Evolutionary conservation across 495 filamentous ascomycete genomes (phyloP).

Genomic region (Xylaria cubensis): DNA sequence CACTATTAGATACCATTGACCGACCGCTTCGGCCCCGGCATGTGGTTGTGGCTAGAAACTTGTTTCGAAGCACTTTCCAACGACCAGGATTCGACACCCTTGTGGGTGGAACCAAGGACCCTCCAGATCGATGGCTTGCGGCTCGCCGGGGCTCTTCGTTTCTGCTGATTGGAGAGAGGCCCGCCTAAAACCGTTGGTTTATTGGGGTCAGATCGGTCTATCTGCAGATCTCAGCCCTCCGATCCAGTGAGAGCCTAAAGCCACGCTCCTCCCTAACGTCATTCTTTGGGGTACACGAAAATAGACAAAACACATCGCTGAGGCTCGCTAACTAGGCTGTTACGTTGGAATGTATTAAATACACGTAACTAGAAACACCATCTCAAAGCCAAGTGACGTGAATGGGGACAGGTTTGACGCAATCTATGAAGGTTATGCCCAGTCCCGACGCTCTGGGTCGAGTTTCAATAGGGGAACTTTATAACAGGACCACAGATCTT

Average conservation of each 20-base stretch:
- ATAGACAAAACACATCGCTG: neutral
- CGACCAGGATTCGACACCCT: conserved; percentile 21
- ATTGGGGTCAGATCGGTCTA: conserved; percentile 3
- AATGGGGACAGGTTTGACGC: neutral
- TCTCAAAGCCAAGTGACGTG: neutral
- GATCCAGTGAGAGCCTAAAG: neutral
- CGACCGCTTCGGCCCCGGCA: neutral
- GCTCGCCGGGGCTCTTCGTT: conserved; percentile 11
- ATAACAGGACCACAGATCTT: neutral
- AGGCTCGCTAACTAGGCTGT: neutral
- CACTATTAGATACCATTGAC: neutral
- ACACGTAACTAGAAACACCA: neutral
- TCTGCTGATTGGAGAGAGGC: conserved; percentile 11
- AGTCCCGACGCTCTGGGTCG: neutral
- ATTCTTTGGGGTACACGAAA: conserved; percentile 17
- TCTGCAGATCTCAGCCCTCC: conserved; percentile 4
- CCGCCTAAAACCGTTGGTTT: conserved; percentile 16
- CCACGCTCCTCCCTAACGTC: conserved; percentile 22
- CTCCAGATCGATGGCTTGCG: conserved; percentile 28
- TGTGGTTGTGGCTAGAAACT: conserved; percentile 41
- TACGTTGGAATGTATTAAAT: neutral
- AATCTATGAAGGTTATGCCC: neutral
- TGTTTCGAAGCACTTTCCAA: conserved; percentile 30
- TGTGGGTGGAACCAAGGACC: conserved; percentile 7
- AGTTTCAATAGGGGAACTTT: neutral